Evolutionary conservation across 2,329 filamentous ascomycete species (phyloP).

Genomic region (Scedosporium dehoogii): DNA sequence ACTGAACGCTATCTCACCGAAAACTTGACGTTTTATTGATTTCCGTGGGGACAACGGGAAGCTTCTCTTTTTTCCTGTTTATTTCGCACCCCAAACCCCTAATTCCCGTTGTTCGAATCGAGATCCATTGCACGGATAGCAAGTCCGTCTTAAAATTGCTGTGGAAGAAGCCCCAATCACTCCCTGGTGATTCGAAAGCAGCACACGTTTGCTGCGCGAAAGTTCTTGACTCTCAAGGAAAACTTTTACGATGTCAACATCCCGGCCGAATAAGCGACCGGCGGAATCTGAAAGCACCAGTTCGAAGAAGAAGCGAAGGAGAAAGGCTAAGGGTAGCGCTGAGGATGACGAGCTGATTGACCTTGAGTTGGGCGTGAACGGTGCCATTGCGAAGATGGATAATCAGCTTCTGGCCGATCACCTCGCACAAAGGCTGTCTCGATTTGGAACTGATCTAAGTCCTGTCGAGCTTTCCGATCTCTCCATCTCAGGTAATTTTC

Average conservation of each 20-base stretch:
- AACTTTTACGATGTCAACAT: constrained; percentile 19
- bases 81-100: too few relatives aligned
- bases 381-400: constrained; percentile 73
- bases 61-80: too few relatives aligned
- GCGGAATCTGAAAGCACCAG: constrained; percentile 31
- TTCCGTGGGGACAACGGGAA: too few relatives aligned
- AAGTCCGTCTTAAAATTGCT: too few relatives aligned
- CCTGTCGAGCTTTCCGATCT: constrained; percentile 76
- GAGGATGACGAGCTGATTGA: constrained; percentile 46
- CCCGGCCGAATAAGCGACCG: constrained; percentile 44
- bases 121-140: too few relatives aligned
- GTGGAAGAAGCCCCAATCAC: neutral
- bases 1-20: too few relatives aligned
- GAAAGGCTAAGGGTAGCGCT: constrained; percentile 48
- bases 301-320: constrained; percentile 29
- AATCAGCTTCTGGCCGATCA: constrained; percentile 75
- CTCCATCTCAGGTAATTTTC: constrained; percentile 59
- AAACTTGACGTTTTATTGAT: too few relatives aligned
- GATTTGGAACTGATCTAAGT: constrained; percentile 73
- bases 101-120: too few relatives aligned
- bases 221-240: neutral
- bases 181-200: neutral
- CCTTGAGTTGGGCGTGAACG: constrained; percentile 66
- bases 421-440: constrained; percentile 65
- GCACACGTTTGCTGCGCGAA: neutral